Percentiles rank a stretch among this genome's conserved stretches.
These are phyloP conservation scores for Echites panduratus DNA, from an alignment of 257 asterid species.

Conservation along the genomic window DNA sequence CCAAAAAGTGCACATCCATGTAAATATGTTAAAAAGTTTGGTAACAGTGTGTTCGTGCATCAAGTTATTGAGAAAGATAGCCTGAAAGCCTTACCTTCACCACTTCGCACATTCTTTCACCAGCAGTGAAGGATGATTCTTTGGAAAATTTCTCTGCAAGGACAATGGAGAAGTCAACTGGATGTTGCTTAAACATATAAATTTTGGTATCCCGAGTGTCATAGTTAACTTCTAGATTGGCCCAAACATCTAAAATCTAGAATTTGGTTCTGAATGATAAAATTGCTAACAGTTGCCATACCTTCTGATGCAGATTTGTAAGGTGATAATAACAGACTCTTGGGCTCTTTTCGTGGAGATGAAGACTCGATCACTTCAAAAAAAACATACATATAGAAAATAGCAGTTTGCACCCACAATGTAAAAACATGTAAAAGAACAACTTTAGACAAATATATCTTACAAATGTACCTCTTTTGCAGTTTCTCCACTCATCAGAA, in stretches of 20 bases:
- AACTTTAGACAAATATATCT: neutral
- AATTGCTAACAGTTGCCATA: slow-evolving; percentile 13
- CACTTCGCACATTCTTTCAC: slow-evolving; percentile 75
- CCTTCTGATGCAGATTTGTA: slow-evolving; percentile 44
- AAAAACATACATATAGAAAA: neutral
- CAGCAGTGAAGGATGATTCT: slow-evolving; percentile 76
- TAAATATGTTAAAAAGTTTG: neutral
- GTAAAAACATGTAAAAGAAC: neutral
- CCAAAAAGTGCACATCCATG: neutral
- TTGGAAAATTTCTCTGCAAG: slow-evolving; percentile 39
- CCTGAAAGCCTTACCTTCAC: slow-evolving; percentile 74
- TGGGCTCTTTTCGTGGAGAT: slow-evolving; percentile 86
- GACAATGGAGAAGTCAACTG: slow-evolving; percentile 18
- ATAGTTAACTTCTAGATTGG: neutral
- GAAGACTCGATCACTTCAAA: slow-evolving; percentile 83
- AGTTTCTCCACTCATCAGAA: slow-evolving; percentile 93
- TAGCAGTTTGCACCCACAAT: neutral
- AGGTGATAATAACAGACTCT: slow-evolving; percentile 54
- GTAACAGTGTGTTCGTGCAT: neutral
- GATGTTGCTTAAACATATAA: slow-evolving; percentile 8
- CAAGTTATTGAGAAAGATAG: neutral
- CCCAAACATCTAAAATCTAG: neutral
- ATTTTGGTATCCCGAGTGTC: neutral
- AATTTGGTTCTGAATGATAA: neutral
- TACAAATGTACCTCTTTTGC: slow-evolving; percentile 78